Conservation (phyloP, 2,329 filamentous ascomycete genomes). For the Ascochyta koolunga region DNA sequence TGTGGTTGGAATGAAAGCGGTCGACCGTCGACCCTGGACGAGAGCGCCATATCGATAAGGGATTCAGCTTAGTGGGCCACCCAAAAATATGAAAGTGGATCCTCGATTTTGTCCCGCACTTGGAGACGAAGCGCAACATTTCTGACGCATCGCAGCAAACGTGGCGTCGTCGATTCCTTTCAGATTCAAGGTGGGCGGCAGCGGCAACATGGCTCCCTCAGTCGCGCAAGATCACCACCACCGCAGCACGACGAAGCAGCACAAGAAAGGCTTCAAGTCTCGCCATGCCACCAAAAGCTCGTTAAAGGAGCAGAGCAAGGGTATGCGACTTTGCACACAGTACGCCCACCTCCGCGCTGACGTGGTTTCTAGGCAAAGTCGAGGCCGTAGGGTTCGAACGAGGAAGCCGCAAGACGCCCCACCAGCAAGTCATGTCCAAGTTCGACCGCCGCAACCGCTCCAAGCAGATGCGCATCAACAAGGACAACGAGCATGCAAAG, state of each 20-base stretch:
- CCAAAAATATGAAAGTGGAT: conserved; percentile 26
- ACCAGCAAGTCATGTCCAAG: conserved; percentile 98
- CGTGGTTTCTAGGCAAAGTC: conserved; percentile 69
- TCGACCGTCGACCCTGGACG: conserved; percentile 3
- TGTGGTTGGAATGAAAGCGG: neutral
- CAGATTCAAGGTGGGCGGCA: conserved; percentile 80
- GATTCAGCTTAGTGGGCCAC: conserved; percentile 20
- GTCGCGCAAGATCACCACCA: conserved; percentile 73
- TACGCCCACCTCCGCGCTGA: conserved; percentile 15
- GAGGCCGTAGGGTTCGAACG: conserved; percentile 66
- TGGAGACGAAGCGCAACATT: conserved; percentile 19
- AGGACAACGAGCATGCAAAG: conserved; percentile 81
- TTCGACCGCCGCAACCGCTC: conserved; percentile 93
- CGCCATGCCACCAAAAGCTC: conserved; percentile 87
- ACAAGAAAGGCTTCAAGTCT: conserved; percentile 91
- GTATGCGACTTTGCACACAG: conserved; percentile 51
- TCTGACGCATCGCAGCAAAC: conserved; percentile 27
- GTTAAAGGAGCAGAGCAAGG: conserved; percentile 84
- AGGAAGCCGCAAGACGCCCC: conserved; percentile 81
- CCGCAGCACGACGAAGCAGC: conserved; percentile 86
- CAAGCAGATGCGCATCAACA: conserved; percentile 83
- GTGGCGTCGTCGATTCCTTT: conserved; percentile 63
- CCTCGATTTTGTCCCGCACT: conserved; percentile 32
- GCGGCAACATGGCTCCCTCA: conserved; percentile 68
- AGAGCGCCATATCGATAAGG: conserved; percentile 10